Conservation (phyloP, 345 rosid genomes). For the Chamaenerion angustifolium region DNA sequence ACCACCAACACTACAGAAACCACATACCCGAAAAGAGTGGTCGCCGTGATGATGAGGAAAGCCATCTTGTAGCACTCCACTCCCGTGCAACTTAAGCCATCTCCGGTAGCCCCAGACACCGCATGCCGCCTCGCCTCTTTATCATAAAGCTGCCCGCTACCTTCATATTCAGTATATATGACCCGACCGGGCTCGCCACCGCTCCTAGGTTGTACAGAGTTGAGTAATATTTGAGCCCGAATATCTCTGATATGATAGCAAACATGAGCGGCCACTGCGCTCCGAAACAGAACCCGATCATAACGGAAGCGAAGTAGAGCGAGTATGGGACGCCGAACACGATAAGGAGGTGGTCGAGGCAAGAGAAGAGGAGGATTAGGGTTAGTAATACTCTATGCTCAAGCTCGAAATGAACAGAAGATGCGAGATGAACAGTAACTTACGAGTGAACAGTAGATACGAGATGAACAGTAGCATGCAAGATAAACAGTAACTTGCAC, state of each 20-base stretch:
- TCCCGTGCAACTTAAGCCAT: slow-evolving; percentile 18
- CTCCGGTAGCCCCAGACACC: slow-evolving; percentile 7
- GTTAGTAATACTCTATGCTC: too few relatives aligned
- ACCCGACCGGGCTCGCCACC: slow-evolving; percentile 22
- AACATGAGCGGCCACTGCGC: slow-evolving; percentile 28
- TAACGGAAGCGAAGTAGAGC: slow-evolving; percentile 21
- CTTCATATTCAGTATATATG: slow-evolving; percentile 23
- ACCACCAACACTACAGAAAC: slow-evolving; percentile 14
- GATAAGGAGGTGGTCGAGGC: slow-evolving; percentile 25
- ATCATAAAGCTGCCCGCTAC: slow-evolving; percentile 23
- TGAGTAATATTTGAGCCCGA: slow-evolving; percentile 33
- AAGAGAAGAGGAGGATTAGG: slow-evolving; percentile 19
- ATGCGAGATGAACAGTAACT: too few relatives aligned
- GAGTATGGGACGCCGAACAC: slow-evolving; percentile 23
- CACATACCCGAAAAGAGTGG: slow-evolving; percentile 15
- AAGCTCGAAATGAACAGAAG: too few relatives aligned
- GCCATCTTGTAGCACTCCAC: slow-evolving; percentile 17
- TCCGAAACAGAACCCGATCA: slow-evolving; percentile 31
- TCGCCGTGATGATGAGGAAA: slow-evolving; percentile 19
- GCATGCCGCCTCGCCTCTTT: slow-evolving; percentile 24
- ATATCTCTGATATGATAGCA: slow-evolving; percentile 28
- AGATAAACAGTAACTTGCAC: too few relatives aligned
- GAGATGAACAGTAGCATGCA: too few relatives aligned
- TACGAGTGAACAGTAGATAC: too few relatives aligned
- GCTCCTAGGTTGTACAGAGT: slow-evolving; percentile 21